Conservation (phyloP, 257 asterid species). For the Scutellaria baicalensis region DNA sequence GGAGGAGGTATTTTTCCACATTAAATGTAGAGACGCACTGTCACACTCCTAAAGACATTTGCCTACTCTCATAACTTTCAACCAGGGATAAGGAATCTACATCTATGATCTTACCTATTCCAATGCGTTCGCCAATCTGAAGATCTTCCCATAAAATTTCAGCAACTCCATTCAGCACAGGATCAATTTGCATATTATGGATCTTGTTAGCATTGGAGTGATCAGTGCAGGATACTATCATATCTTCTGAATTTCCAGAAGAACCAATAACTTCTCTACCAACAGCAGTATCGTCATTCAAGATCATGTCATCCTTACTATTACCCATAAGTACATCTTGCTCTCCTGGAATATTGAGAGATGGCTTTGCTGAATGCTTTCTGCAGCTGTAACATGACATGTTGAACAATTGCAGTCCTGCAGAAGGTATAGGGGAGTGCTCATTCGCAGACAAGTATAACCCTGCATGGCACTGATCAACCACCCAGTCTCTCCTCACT, state of each 20-base stretch:
- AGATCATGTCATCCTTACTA: constrained; percentile 27
- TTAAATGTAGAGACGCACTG: background rate
- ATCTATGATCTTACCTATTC: constrained; percentile 60
- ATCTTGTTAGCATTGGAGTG: constrained; percentile 28
- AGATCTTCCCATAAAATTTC: constrained; percentile 98
- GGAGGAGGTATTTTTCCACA: background rate
- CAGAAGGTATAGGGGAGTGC: constrained; percentile 37
- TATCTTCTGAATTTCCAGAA: constrained; percentile 28
- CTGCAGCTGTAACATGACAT: constrained; percentile 8
- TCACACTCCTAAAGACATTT: background rate
- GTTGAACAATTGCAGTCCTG: constrained; percentile 34
- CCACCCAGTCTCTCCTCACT: constrained; percentile 23
- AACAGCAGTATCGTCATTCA: constrained; percentile 16
- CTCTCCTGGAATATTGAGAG: constrained; percentile 27
- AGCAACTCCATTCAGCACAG: constrained; percentile 67
- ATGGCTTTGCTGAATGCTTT: constrained; percentile 14
- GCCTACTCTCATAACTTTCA: background rate
- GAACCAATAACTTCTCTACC: constrained; percentile 15
- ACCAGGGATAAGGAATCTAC: background rate
- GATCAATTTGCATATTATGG: constrained; percentile 48
- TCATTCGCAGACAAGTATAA: constrained; percentile 23
- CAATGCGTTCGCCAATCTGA: constrained; percentile 93
- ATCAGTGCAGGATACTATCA: constrained; percentile 19
- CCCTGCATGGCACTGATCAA: constrained; percentile 24
- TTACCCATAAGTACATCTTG: constrained; percentile 18